Evolutionary conservation across 805 yeast species (phyloP).

Genomic region (Tetrapisispora fleetii): DNA sequence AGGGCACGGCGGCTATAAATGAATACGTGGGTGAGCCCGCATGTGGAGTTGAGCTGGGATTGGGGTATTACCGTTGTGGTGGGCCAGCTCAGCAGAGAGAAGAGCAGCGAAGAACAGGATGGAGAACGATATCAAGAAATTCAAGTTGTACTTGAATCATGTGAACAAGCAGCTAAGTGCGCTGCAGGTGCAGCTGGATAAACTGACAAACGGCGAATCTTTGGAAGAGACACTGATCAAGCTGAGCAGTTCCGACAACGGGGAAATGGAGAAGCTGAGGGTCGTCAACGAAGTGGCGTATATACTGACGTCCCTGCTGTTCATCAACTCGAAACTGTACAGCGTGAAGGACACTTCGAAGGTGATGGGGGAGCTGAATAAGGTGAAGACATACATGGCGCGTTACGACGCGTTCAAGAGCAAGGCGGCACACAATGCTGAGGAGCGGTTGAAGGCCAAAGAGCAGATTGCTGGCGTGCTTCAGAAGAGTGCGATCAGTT

Average conservation of each 20-base stretch:
- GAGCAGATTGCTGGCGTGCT: not conserved
- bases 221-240: constrained; percentile 23
- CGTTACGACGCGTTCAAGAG: constrained; percentile 5
- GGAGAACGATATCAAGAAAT: constrained; percentile 19
- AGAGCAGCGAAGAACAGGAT: no score
- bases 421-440: not conserved
- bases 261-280: constrained; percentile 13
- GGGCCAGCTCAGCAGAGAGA: no score
- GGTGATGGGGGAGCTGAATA: constrained; percentile 53
- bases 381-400: constrained; percentile 61
- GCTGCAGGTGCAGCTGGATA: constrained; percentile 13
- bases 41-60: no score
- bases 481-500: not conserved
- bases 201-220: constrained; percentile 14
- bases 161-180: constrained; percentile 15
- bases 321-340: constrained; percentile 22
- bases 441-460: not conserved
- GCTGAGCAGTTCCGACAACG: constrained; percentile 9
- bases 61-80: no score
- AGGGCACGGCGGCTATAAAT: no score
- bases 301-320: constrained; percentile 23
- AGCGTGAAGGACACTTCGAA: constrained; percentile 29
- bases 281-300: constrained; percentile 22
- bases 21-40: no score
- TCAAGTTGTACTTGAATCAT: constrained; percentile 22